Percentiles rank a stretch among this genome's conserved stretches.
These are phyloP conservation scores for Fonsecaea nubica DNA, from an alignment of 2,329 filamentous ascomycete genomes.

Conservation along the genomic window DNA sequence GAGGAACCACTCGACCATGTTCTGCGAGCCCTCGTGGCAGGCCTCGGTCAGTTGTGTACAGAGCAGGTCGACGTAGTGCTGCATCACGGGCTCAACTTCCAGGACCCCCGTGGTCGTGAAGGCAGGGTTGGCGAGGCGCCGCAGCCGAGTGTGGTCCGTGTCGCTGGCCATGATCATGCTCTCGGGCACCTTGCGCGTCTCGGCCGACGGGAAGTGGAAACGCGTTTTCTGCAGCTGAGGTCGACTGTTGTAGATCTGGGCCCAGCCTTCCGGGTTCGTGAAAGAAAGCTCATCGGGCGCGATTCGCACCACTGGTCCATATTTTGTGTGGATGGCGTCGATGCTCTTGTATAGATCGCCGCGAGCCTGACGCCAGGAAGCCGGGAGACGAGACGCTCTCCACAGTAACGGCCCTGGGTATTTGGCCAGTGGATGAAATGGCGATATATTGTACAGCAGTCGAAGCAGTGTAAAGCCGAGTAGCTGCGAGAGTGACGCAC, in stretches of 20 bases:
- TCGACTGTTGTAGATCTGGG: conserved; percentile 43
- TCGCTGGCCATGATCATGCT: conserved; percentile 29
- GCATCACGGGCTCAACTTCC: conserved; percentile 45
- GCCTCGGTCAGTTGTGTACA: conserved; percentile 20
- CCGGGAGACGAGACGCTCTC: conserved; percentile 27
- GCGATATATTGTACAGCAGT: conserved; percentile 24
- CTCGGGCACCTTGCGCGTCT: conserved; percentile 18
- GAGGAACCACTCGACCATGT: conserved; percentile 43
- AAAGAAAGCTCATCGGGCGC: conserved; percentile 45
- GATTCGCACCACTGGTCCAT: conserved; percentile 44
- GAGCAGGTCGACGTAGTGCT: conserved; percentile 30
- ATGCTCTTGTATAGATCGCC: conserved; percentile 30
- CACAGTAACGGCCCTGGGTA: conserved; percentile 27
- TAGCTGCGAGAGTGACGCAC: background rate
- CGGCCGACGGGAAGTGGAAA: conserved; percentile 22
- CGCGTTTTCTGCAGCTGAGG: conserved; percentile 28
- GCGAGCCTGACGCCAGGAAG: conserved; percentile 23
- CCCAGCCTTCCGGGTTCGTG: conserved; percentile 42
- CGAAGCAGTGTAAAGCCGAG: conserved; percentile 1
- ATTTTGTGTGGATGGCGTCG: conserved; percentile 40
- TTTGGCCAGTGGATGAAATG: conserved; percentile 27
- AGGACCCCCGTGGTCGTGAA: conserved; percentile 52
- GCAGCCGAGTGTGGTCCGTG: conserved; percentile 41
- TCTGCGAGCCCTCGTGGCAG: conserved; percentile 14
- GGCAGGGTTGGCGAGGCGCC: conserved; percentile 47